These are phyloP conservation scores for Silene uniflora DNA, from an alignment of 148 eudicot genomes.

Conservation along the genomic window DNA sequence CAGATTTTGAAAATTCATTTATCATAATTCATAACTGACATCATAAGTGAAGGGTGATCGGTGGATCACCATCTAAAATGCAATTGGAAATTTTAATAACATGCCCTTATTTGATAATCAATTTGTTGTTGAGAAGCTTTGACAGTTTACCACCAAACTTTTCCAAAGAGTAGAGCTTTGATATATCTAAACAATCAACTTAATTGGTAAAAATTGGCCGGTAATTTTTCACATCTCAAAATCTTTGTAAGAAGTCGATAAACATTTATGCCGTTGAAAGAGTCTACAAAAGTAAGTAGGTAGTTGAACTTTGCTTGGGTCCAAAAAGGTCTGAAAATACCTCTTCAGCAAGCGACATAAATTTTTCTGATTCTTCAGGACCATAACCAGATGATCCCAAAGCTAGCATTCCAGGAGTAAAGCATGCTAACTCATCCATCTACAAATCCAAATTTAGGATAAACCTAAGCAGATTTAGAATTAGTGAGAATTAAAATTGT, in stretches of 20 bases:
- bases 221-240: neutral
- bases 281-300: neutral
- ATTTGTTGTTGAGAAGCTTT: no score
- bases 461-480: neutral
- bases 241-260: neutral
- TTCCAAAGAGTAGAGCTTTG: no score
- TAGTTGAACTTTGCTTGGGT: neutral
- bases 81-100: no score
- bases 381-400: slow-evolving; percentile 77
- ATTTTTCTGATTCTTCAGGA: slow-evolving; percentile 69
- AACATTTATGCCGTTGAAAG: neutral
- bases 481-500: slow-evolving; percentile 2
- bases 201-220: neutral
- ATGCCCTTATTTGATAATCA: no score
- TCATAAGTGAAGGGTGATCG: no score
- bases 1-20: neutral
- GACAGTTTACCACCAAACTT: no score
- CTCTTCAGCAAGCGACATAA: slow-evolving; percentile 88
- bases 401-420: slow-evolving; percentile 98
- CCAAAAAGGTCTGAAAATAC: slow-evolving; percentile 27
- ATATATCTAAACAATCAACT: neutral
- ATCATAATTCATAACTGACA: no score
- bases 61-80: no score
- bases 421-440: slow-evolving; percentile 99
- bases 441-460: slow-evolving; percentile 30